These are phyloP conservation scores for Candida silvicultrix DNA, from an alignment of 805 yeast genomes.

Conservation along the genomic window DNA sequence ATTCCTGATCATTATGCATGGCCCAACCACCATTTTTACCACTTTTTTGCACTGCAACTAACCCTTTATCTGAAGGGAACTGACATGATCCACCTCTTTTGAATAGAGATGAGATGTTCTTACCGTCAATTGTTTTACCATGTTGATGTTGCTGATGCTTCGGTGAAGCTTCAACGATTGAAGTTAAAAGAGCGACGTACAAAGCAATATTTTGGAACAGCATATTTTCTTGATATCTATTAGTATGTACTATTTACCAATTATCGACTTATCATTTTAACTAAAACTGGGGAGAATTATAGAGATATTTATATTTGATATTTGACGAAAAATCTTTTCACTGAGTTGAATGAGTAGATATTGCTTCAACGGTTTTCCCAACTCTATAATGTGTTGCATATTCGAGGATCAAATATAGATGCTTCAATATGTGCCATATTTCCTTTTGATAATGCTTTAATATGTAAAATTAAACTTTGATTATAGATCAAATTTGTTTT, in stretches of 20 bases:
- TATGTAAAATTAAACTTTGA: not conserved
- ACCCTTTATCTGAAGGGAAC: conserved; percentile 62
- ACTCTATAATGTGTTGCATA: not conserved
- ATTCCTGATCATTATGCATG: conserved; percentile 63
- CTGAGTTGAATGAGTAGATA: not conserved
- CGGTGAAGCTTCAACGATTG: not conserved
- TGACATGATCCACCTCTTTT: conserved; percentile 42
- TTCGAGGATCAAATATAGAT: too few species aligned
- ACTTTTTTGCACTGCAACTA: conserved; percentile 59
- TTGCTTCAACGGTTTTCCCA: not conserved
- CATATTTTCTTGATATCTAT: not conserved
- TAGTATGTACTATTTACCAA: too few species aligned
- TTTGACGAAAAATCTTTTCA: too few species aligned
- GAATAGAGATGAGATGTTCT: conserved; percentile 19
- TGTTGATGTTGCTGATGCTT: conserved; percentile 17
- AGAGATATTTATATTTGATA: too few species aligned
- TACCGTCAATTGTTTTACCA: conserved; percentile 22
- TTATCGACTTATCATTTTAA: too few species aligned
- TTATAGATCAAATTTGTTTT: too few species aligned
- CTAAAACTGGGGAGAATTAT: too few species aligned
- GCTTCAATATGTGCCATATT: not conserved
- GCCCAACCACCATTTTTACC: conserved; percentile 83
- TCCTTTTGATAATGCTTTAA: not conserved
- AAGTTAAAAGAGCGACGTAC: not conserved
- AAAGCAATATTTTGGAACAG: not conserved